Conservation (phyloP, 2,329 filamentous ascomycete genomes). For the Paraconiothyrium sp. region DNA sequence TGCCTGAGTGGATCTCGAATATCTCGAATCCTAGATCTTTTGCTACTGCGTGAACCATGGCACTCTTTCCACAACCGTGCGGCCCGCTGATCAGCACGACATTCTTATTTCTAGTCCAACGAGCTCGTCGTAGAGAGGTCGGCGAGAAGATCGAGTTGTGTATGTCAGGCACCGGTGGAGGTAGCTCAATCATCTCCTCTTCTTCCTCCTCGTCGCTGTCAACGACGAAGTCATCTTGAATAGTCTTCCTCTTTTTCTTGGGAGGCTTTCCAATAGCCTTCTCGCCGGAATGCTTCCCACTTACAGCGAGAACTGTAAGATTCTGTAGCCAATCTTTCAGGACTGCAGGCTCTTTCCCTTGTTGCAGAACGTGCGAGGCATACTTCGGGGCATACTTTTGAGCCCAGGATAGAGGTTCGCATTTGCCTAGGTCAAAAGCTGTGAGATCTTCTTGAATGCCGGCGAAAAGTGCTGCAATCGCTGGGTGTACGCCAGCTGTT, state of each 20-base stretch:
- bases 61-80: constrained; percentile 90
- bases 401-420: constrained; percentile 77
- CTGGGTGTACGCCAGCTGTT: constrained; percentile 59
- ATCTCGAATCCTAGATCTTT: constrained; percentile 92
- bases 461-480: constrained; percentile 67
- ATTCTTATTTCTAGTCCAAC: constrained; percentile 65
- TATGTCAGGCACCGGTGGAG: constrained; percentile 56
- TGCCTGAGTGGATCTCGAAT: constrained; percentile 91
- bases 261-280: constrained; percentile 36
- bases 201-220: constrained; percentile 43
- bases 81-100: constrained; percentile 89
- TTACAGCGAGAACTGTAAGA: constrained; percentile 79
- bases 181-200: constrained; percentile 69
- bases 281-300: constrained; percentile 58
- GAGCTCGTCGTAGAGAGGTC: constrained; percentile 49
- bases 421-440: constrained; percentile 81
- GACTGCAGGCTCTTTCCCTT: constrained; percentile 72
- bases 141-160: constrained; percentile 40
- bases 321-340: constrained; percentile 83
- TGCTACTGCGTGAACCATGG: constrained; percentile 88
- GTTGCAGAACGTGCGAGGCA: constrained; percentile 78
- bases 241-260: constrained; percentile 71
- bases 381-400: constrained; percentile 83
- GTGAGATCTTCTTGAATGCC: constrained; percentile 71
- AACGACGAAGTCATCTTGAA: constrained; percentile 49